Evolutionary conservation across 2,329 filamentous ascomycete genomes (phyloP).

Genomic region (Microdochium paspali): DNA sequence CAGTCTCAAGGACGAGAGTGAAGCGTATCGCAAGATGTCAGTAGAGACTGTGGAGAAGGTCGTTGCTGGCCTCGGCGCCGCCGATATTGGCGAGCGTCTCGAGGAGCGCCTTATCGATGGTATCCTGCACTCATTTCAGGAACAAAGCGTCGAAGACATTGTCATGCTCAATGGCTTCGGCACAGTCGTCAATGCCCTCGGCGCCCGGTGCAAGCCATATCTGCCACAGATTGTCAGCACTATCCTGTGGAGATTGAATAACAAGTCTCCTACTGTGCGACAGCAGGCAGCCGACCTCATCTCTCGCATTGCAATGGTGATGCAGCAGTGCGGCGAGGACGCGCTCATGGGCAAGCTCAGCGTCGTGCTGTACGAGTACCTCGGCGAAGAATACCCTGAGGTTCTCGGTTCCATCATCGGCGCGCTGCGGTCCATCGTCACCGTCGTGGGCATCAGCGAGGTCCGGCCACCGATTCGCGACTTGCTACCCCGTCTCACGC

Average conservation of each 20-base stretch:
- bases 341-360: slow-evolving; percentile 92
- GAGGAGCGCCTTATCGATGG: slow-evolving; percentile 94
- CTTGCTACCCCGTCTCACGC: slow-evolving; percentile 84
- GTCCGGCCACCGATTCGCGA: slow-evolving; percentile 99
- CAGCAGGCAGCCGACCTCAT: slow-evolving; percentile 96
- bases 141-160: slow-evolving; percentile 93
- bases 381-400: slow-evolving; percentile 97
- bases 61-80: slow-evolving; percentile 83
- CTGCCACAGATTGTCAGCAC: slow-evolving; percentile 95
- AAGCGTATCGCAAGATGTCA: slow-evolving; percentile 98
- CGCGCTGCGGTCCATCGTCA: slow-evolving; percentile 90
- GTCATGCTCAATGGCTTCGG: slow-evolving; percentile 97
- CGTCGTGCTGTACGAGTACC: slow-evolving; percentile 91
- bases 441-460: slow-evolving; percentile 92
- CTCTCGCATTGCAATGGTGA: slow-evolving; percentile 93
- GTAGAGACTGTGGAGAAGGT: slow-evolving; percentile 97
- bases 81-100: slow-evolving; percentile 84
- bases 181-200: slow-evolving; percentile 91
- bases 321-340: slow-evolving; percentile 98
- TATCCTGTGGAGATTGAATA: slow-evolving; percentile 93
- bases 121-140: slow-evolving; percentile 92
- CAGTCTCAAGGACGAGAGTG: slow-evolving; percentile 96
- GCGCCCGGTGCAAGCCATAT: slow-evolving; percentile 90
- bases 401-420: slow-evolving; percentile 94
- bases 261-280: slow-evolving; percentile 92